A percentile compares a stretch with the other conserved stretches of the same genome.
Conservation (phyloP, 2,329 filamentous ascomycete species). For the Pestalotiopsis sp. region DNA sequence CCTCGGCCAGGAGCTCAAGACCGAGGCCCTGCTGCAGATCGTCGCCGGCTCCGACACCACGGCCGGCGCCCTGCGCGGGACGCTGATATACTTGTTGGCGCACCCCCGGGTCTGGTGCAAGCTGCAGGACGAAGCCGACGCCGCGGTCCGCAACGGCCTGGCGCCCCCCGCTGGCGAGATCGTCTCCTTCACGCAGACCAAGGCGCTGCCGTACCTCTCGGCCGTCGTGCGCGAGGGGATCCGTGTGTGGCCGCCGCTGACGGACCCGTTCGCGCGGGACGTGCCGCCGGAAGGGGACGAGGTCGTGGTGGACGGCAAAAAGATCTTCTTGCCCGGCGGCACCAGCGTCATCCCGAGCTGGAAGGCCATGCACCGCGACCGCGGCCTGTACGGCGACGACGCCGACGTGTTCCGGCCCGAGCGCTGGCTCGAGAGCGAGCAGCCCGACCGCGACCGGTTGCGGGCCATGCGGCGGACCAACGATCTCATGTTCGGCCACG, state of each 20-base stretch:
- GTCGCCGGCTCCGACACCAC: constrained; percentile 49
- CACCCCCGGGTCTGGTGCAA: constrained; percentile 43
- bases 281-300: constrained; percentile 12
- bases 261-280: constrained; percentile 1
- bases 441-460: constrained; percentile 23
- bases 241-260: constrained; percentile 11
- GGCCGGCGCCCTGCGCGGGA: constrained; percentile 48
- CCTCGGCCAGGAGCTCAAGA: constrained; percentile 41
- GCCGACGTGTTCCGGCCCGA: constrained; percentile 12
- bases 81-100: constrained; percentile 48
- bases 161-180: constrained; percentile 40
- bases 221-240: constrained; percentile 14
- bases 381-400: constrained; percentile 11
- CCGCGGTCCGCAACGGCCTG: background rate
- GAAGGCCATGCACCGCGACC: constrained; percentile 8
- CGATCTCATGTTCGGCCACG: constrained; percentile 40
- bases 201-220: constrained; percentile 25
- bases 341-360: constrained; percentile 10
- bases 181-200: constrained; percentile 39
- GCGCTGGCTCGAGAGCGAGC: constrained; percentile 21
- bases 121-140: background rate
- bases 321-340: constrained; percentile 16
- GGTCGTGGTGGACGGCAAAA: constrained; percentile 11
- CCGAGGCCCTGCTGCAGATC: constrained; percentile 32
- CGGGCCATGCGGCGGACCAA: constrained; percentile 29